phyloP scores from a whole-genome alignment of 495 filamentous ascomycete genomes.

The Neurospora sp. region DNA sequence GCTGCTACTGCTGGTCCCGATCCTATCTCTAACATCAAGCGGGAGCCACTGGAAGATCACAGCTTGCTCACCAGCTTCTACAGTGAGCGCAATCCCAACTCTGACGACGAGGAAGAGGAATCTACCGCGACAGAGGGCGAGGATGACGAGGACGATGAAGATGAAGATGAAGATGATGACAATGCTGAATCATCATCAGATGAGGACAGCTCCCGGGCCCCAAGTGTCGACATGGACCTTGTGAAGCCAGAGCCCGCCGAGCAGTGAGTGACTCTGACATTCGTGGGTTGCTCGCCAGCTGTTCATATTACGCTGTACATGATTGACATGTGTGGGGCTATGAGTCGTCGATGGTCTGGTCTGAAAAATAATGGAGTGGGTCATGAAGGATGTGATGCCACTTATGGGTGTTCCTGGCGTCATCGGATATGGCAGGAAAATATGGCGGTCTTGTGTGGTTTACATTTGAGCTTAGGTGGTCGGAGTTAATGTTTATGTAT shows the following conservation, averaged over 20 bases:
- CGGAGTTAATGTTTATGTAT: background rate
- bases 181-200: background rate
- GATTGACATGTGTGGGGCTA: background rate
- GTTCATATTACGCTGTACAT: background rate
- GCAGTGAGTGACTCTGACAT: background rate
- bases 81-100: background rate
- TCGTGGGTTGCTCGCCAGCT: background rate
- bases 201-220: background rate
- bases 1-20: background rate
- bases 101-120: background rate
- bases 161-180: background rate
- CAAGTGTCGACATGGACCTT: background rate
- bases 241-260: background rate
- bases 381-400: background rate
- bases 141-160: background rate
- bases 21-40: background rate
- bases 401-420: background rate
- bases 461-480: background rate
- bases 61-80: background rate
- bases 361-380: background rate
- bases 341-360: background rate
- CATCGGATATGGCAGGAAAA: background rate
- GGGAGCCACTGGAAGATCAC: background rate
- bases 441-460: background rate
- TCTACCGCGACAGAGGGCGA: background rate